phyloP scores from a whole-genome alignment of 2,329 filamentous ascomycete genomes.

The Ilyonectria robusta region DNA sequence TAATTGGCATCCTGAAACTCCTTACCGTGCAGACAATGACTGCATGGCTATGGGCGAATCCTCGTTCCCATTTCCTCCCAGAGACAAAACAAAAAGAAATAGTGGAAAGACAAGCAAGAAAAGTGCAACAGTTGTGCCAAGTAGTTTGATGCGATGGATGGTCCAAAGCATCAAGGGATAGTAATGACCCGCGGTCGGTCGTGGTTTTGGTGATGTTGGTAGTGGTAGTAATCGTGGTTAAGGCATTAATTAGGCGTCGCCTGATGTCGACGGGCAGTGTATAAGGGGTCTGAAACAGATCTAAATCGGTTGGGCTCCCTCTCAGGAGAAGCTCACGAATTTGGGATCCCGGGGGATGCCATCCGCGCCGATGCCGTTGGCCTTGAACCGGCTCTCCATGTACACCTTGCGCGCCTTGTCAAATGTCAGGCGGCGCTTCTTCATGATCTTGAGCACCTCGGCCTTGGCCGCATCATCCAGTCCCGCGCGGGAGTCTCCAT shows the following conservation, averaged over 20 bases:
- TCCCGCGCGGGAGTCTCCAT: conserved; percentile 83
- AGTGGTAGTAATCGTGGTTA: neutral
- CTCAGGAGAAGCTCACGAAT: conserved; percentile 85
- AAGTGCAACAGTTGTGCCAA: conserved; percentile 43
- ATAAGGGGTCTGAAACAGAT: neutral
- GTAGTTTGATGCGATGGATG: conserved; percentile 13
- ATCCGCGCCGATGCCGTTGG: conserved; percentile 90
- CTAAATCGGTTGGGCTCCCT: neutral
- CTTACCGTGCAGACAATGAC: conserved; percentile 34
- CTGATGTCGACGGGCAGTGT: conserved; percentile 3
- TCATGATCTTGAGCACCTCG: conserved; percentile 93
- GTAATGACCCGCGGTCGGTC: neutral
- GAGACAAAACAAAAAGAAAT: conserved; percentile 25
- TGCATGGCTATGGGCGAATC: conserved; percentile 12
- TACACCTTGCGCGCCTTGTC: conserved; percentile 91
- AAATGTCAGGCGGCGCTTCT: conserved; percentile 83
- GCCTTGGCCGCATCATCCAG: conserved; percentile 85
- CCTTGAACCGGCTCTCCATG: conserved; percentile 88
- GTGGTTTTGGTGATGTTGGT: neutral
- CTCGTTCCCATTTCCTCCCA: conserved; percentile 12
- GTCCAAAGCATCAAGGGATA: neutral
- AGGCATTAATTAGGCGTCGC: conserved; percentile 7
- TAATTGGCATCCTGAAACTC: conserved; percentile 41
- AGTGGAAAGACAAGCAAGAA: conserved; percentile 23
- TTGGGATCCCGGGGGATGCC: conserved; percentile 92